phyloP scores from a whole-genome alignment of 208 protist species.

The Zelonia costaricensis region DNA sequence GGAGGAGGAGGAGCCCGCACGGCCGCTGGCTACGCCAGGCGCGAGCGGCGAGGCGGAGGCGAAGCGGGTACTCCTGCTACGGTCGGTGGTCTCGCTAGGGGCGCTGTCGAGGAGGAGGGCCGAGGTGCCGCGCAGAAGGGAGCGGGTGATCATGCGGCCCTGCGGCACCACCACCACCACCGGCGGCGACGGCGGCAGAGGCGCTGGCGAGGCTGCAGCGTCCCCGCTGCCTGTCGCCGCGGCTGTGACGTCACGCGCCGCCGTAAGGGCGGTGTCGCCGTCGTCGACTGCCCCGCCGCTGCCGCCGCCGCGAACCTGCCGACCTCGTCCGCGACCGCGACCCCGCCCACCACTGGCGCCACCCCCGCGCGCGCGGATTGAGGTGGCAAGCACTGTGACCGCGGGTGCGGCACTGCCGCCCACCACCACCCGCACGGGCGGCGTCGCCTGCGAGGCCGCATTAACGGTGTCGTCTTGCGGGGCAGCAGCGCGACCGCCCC shows the following conservation, averaged over 20 bases:
- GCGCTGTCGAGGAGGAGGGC: constrained; percentile 6
- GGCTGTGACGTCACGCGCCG: no score
- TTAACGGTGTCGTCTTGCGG: neutral
- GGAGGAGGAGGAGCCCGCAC: neutral
- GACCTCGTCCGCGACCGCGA: constrained; percentile 17
- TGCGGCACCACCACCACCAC: constrained; percentile 23
- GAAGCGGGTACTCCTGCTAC: neutral
- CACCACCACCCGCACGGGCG: no score
- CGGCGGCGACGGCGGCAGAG: neutral
- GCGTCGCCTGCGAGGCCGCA: neutral
- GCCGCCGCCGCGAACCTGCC: constrained; percentile 2
- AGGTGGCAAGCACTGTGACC: neutral
- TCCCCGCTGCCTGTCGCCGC: neutral
- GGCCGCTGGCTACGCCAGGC: no score
- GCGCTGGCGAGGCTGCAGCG: neutral
- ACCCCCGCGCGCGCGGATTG: neutral
- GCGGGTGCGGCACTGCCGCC: neutral
- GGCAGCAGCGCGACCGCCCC: neutral
- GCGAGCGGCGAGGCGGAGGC: no score
- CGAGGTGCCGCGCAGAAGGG: constrained; percentile 48
- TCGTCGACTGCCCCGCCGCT: neutral
- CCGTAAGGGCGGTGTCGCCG: neutral
- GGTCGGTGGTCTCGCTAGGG: neutral
- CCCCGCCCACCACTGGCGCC: neutral
- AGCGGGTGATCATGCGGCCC: constrained; percentile 69